Evolutionary conservation across 164 flowering plant genomes (phyloP).

Genomic region (Stephania yunnanensis): DNA sequence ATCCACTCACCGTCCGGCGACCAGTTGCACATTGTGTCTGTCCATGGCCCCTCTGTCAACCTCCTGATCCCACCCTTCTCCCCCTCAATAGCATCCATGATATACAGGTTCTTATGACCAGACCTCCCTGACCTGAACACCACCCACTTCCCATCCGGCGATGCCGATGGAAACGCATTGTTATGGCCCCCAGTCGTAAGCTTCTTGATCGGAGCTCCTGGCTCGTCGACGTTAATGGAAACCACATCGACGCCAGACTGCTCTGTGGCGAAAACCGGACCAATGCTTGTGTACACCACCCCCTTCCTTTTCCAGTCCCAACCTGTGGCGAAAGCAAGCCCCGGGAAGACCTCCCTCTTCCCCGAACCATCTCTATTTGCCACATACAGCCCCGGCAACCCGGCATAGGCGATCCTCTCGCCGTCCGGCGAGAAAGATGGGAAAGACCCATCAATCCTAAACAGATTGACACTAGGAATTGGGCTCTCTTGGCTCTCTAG

Average conservation of each 20-base stretch:
- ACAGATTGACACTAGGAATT: conserved; percentile 36
- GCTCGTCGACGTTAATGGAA: conserved; percentile 27
- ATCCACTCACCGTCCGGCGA: conserved; percentile 93
- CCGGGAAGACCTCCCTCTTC: conserved; percentile 31
- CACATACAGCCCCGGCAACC: conserved; percentile 64
- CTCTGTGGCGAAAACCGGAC: conserved; percentile 60
- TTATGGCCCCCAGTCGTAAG: conserved; percentile 58
- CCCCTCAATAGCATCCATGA: conserved; percentile 77
- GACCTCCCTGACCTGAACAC: conserved; percentile 81
- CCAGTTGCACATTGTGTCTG: conserved; percentile 90
- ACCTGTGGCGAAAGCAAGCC: conserved; percentile 55
- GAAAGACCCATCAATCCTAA: conserved; percentile 74
- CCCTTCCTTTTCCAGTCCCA: conserved; percentile 77
- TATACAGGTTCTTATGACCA: conserved; percentile 75
- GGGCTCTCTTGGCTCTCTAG: conserved; percentile 56
- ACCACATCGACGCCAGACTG: conserved; percentile 59
- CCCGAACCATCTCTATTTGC: conserved; percentile 68
- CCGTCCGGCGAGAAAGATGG: conserved; percentile 85
- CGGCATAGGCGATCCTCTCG: conserved; percentile 55
- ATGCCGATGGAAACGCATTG: conserved; percentile 87
- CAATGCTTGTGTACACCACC: conserved; percentile 61
- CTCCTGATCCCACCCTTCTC: conserved; percentile 48
- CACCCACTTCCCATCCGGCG: conserved; percentile 83
- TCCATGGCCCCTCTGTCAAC: conserved; percentile 84
- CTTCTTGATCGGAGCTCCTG: conserved; percentile 20